Conservation (phyloP, 2,329 filamentous ascomycete species). For the Aschersonia sp. region DNA sequence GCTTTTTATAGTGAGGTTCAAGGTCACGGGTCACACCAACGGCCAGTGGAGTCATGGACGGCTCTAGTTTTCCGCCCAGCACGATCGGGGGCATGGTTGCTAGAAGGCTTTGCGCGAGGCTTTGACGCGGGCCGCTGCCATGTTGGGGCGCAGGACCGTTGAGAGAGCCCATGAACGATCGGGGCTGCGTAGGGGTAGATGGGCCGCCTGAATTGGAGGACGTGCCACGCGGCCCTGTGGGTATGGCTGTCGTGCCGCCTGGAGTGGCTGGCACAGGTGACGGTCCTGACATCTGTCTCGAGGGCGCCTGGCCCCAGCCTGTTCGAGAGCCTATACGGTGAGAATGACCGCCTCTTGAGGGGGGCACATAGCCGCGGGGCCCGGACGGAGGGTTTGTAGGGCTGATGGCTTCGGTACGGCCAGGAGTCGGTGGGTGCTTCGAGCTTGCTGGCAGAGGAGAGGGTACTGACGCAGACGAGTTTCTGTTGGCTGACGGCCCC, state of each 20-base stretch:
- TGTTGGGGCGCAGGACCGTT: conserved; percentile 36
- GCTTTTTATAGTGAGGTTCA: conserved; percentile 36
- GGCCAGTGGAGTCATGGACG: conserved; percentile 26
- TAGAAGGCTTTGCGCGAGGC: conserved; percentile 36
- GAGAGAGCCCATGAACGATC: conserved; percentile 37
- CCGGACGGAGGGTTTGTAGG: conserved; percentile 37
- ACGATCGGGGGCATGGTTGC: conserved; percentile 35
- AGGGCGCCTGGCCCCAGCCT: conserved; percentile 23
- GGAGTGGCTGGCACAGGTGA: conserved; percentile 24
- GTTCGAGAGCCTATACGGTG: conserved; percentile 31
- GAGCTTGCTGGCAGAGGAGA: conserved; percentile 18
- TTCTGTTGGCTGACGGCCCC: conserved; percentile 22
- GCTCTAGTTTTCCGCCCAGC: conserved; percentile 39
- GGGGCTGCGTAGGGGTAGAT: conserved; percentile 24
- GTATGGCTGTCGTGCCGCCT: conserved; percentile 25
- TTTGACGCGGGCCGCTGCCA: conserved; percentile 21
- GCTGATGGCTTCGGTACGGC: conserved; percentile 24
- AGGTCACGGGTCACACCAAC: conserved; percentile 36
- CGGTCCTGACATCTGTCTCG: conserved; percentile 18
- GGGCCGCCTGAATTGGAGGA: conserved; percentile 15
- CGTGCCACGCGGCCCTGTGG: conserved; percentile 30
- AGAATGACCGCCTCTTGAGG: conserved; percentile 27
- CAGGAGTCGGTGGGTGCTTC: conserved; percentile 19
- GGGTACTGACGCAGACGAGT: conserved; percentile 20
- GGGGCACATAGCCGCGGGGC: conserved; percentile 36